These are phyloP conservation scores for Striga hermonthica DNA, from an alignment of 305 asterid genomes.

Conservation along the genomic window DNA sequence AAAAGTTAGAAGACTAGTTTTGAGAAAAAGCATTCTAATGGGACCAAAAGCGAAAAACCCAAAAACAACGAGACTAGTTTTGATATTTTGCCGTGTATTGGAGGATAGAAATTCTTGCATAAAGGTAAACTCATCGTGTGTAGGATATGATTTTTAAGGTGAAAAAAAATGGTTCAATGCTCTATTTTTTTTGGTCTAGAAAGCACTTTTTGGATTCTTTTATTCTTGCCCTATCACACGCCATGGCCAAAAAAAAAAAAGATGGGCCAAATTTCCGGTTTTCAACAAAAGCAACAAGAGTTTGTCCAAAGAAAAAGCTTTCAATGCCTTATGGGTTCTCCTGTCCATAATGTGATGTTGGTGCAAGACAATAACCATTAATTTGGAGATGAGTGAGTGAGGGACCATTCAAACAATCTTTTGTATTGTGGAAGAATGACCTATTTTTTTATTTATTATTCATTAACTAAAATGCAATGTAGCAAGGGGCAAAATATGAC, in stretches of 20 bases:
- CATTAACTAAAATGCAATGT: not conserved
- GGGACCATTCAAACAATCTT: constrained; percentile 27
- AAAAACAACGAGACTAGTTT: too few relatives aligned
- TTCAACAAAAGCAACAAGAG: constrained; percentile 1
- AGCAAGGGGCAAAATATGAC: too few relatives aligned
- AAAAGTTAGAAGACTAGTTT: too few relatives aligned
- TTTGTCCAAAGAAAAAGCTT: not conserved
- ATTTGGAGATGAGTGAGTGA: constrained; percentile 19
- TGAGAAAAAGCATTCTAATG: too few relatives aligned
- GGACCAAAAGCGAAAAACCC: too few relatives aligned
- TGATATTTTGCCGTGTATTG: too few relatives aligned
- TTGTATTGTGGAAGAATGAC: constrained; percentile 30
- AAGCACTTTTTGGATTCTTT: constrained; percentile 32
- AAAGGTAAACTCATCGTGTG: constrained; percentile 27
- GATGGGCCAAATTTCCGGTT: constrained; percentile 18
- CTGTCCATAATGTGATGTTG: constrained; percentile 13
- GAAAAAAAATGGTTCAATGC: constrained; percentile 8
- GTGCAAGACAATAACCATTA: constrained; percentile 23
- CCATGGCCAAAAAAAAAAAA: constrained; percentile 25
- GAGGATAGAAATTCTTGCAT: constrained; percentile 36
- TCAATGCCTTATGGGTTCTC: constrained; percentile 5
- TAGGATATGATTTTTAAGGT: constrained; percentile 30
- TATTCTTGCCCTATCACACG: constrained; percentile 28
- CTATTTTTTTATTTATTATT: too few relatives aligned
- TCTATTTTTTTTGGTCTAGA: constrained; percentile 18